phyloP scores from a whole-genome alignment of 129 eudicot species.

The Ambrosia trifida region DNA sequence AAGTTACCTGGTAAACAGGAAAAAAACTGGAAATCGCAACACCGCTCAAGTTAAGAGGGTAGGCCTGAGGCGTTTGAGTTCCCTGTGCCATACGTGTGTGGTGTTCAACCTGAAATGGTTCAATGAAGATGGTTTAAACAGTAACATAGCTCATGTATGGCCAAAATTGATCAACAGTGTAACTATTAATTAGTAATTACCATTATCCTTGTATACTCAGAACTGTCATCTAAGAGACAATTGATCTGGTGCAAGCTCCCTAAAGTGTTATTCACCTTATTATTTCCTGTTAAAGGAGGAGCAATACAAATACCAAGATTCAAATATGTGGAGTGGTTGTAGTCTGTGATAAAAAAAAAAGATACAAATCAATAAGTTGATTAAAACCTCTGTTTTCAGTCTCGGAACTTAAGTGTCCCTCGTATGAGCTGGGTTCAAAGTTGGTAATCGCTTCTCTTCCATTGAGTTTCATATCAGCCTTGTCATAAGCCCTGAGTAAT shows the following conservation, averaged over 20 bases:
- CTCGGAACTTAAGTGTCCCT: no score
- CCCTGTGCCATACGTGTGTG: slow-evolving; percentile 25
- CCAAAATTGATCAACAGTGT: neutral
- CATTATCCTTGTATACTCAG: no score
- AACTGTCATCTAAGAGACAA: slow-evolving; percentile 5
- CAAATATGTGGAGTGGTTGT: no score
- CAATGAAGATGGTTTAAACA: neutral
- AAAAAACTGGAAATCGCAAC: slow-evolving; percentile 17
- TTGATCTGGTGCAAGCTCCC: slow-evolving; percentile 38
- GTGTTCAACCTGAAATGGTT: slow-evolving; percentile 27
- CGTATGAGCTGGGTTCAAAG: slow-evolving; percentile 35
- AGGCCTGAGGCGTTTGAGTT: slow-evolving; percentile 35
- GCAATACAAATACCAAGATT: no score
- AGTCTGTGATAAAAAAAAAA: no score
- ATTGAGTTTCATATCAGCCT: slow-evolving; percentile 46
- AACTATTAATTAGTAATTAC: no score
- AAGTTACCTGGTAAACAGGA: slow-evolving; percentile 52
- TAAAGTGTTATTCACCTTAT: slow-evolving; percentile 15
- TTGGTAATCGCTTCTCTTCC: slow-evolving; percentile 50
- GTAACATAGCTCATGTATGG: neutral
- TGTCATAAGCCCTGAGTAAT: slow-evolving; percentile 48
- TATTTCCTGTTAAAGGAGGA: neutral
- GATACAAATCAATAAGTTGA: no score
- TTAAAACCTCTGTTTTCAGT: no score
- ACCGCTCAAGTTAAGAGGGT: slow-evolving; percentile 18